Conservation (phyloP, 2,329 filamentous ascomycete species). For the Orbilia quercus region DNA sequence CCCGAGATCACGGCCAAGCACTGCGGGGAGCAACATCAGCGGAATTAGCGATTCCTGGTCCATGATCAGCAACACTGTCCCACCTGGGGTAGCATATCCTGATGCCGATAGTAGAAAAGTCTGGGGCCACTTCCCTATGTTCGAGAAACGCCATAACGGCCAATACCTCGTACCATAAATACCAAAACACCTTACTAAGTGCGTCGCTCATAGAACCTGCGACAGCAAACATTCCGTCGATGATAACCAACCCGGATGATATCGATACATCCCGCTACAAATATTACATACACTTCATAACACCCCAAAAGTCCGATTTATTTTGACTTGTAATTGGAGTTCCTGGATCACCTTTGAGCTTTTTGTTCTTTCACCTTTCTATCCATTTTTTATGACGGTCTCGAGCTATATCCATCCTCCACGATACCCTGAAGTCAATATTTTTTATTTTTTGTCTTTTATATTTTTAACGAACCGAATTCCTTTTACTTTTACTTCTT, state of each 20-base stretch:
- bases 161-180: constrained; percentile 48
- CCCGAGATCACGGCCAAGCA: constrained; percentile 49
- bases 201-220: background rate
- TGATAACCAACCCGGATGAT: constrained; percentile 7
- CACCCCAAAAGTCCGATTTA: constrained; percentile 54
- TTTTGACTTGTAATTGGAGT: constrained; percentile 53
- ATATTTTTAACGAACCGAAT: constrained; percentile 40
- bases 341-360: constrained; percentile 48
- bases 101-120: constrained; percentile 50
- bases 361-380: constrained; percentile 32
- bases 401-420: constrained; percentile 39
- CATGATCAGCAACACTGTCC: constrained; percentile 53
- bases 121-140: constrained; percentile 51
- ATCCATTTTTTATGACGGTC: constrained; percentile 38
- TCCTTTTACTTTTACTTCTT: constrained; percentile 8
- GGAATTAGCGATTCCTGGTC: constrained; percentile 55
- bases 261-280: constrained; percentile 32
- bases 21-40: constrained; percentile 50
- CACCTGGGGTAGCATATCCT: constrained; percentile 45
- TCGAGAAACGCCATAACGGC: constrained; percentile 50
- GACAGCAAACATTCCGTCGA: constrained; percentile 20
- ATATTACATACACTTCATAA: constrained; percentile 37
- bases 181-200: background rate
- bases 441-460: too few species aligned
- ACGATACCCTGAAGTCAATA: constrained; percentile 55